These are phyloP conservation scores for Alternaria postmessia DNA, from an alignment of 2,329 filamentous ascomycete species.

Conservation along the genomic window DNA sequence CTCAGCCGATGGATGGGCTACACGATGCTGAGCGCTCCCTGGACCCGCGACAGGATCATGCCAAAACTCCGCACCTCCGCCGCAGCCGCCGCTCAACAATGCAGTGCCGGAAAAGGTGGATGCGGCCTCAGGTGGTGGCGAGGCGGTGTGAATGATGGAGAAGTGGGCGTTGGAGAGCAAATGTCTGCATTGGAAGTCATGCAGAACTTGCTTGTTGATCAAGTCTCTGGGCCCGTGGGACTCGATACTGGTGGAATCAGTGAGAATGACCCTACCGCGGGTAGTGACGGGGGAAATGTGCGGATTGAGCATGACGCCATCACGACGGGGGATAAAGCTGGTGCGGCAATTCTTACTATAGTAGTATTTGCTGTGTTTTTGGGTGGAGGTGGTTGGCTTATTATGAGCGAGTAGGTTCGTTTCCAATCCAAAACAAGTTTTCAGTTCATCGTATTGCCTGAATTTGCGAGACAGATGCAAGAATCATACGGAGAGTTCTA, in stretches of 20 bases:
- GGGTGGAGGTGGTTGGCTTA: conserved; percentile 62
- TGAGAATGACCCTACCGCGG: conserved; percentile 55
- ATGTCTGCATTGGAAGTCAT: conserved; percentile 66
- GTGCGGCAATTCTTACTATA: conserved; percentile 71
- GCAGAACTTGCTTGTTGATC: conserved; percentile 53
- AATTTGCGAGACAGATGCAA: not conserved
- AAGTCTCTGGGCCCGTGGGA: conserved; percentile 51
- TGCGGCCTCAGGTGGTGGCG: conserved; percentile 57
- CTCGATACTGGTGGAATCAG: conserved; percentile 62
- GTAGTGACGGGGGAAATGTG: conserved; percentile 36
- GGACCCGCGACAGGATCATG: conserved; percentile 53
- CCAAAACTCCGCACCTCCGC: conserved; percentile 63
- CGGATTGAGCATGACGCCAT: conserved; percentile 48
- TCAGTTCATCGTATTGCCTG: not conserved
- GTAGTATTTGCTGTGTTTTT: conserved; percentile 63
- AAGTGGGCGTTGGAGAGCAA: conserved; percentile 64
- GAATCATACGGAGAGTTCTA: not conserved
- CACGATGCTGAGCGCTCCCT: conserved; percentile 49
- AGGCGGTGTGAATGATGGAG: conserved; percentile 55
- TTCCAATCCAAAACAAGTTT: not conserved
- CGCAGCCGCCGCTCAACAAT: conserved; percentile 62
- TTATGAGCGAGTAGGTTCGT: conserved; percentile 31
- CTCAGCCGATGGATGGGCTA: conserved; percentile 53
- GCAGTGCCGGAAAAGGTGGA: conserved; percentile 58
- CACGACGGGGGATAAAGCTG: conserved; percentile 69